Base-by-base conservation (phyloP, 257 asterid species). In the Solanum microdontum region DNA sequence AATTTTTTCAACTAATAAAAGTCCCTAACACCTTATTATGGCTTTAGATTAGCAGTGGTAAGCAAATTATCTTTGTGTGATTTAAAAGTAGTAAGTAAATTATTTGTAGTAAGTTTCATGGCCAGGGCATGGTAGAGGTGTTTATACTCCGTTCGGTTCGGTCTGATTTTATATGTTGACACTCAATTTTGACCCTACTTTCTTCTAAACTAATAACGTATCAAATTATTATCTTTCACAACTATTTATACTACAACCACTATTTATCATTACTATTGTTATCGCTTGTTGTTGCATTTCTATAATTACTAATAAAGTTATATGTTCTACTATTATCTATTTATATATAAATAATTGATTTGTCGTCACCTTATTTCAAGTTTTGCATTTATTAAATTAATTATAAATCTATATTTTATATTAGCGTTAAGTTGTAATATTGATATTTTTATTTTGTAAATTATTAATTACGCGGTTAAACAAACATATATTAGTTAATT, bases 201-300 rank as follows among this genome's bases (percentile, higher is more conserved):
- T 15, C 62, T 51, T 51, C 48, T 51, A 15, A 6, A 6, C 62
- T 51, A 2, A 51, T 51, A 51, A 6, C 1, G n/a, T 51, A 51
- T 51, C 55, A 45, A 13, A 2, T 51, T 51, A 0, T 51, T 0
- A 0, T 51, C 0, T 51, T 1, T 51, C 62, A 51, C 62, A 51
- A 17, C 62, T 17, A 51, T 51, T 51, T 51, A 2, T 51, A 17
- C 62, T 15, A 51, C 23, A 51, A 51, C 51, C 5, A 40, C 5
- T 43, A 45, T 14, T 15, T 51, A 15, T 15, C 23, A 51, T 17
- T 51, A 51, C n/a, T 51, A 51, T 17, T 45, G 55, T 45, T 45
- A 45, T 12, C 6, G 1, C 0, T 43, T 0, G 55, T 45, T 45
- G 55, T 45, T 4, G 7, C 55, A 45, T 45, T 45, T 45, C 55